A percentile compares a stretch with the other conserved stretches of the same genome.
Conservation (phyloP, 768 basidiomycete species). For the Phanerochaete carnosa region DNA sequence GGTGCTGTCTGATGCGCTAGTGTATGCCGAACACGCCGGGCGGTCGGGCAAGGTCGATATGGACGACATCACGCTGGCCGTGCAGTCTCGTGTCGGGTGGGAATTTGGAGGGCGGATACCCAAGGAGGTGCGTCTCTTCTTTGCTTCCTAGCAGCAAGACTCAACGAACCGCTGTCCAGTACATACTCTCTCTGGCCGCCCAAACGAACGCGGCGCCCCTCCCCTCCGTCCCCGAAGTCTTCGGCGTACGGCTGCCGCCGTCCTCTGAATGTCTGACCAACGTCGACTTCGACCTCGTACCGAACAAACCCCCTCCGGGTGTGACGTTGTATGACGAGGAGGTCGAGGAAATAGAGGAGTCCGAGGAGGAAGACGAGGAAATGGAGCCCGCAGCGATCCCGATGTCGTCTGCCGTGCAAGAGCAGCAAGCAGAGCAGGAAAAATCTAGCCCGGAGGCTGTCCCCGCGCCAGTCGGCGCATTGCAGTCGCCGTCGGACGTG, state of each 20-base stretch:
- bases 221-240: conserved; percentile 83
- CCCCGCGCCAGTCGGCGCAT: conserved; percentile 40
- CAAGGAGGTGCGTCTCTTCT: conserved; percentile 64
- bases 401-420: conserved; percentile 19
- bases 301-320: conserved; percentile 79
- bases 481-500: conserved; percentile 65
- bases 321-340: conserved; percentile 78
- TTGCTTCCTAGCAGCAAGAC: not conserved
- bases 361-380: conserved; percentile 64
- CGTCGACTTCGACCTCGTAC: conserved; percentile 83
- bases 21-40: conserved; percentile 86
- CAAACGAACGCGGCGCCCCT: conserved; percentile 81
- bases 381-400: conserved; percentile 67
- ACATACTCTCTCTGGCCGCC: conserved; percentile 73
- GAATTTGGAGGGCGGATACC: conserved; percentile 87
- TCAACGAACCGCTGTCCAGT: conserved; percentile 38
- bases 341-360: conserved; percentile 78
- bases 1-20: conserved; percentile 79
- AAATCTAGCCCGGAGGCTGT: conserved; percentile 7
- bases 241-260: conserved; percentile 79
- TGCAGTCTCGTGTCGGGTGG: conserved; percentile 90
- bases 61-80: conserved; percentile 78
- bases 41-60: conserved; percentile 75
- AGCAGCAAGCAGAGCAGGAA: conserved; percentile 17
- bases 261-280: conserved; percentile 66